A percentile compares a stretch with the other conserved stretches of the same genome.
Evolutionary conservation across 2,329 filamentous ascomycete species (phyloP).

Genomic region (Botrytis deweyae): DNA sequence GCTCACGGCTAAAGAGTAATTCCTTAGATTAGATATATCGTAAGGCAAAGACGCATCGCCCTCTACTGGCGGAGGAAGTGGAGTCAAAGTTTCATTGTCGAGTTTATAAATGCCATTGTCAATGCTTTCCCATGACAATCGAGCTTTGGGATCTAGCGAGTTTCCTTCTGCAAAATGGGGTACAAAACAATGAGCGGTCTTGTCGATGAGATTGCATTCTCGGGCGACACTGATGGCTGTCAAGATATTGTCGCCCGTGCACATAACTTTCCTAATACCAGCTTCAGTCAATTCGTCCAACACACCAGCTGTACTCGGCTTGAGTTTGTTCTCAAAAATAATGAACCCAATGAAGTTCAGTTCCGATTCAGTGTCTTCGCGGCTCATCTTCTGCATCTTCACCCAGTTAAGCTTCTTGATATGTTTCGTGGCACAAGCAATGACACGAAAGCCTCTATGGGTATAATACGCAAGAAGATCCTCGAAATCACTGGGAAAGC

Average conservation of each 20-base stretch:
- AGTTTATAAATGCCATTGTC: slow-evolving; percentile 77
- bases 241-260: slow-evolving; percentile 95
- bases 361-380: slow-evolving; percentile 77
- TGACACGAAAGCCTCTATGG: slow-evolving; percentile 93
- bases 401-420: slow-evolving; percentile 88
- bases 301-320: slow-evolving; percentile 77
- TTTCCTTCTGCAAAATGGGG: slow-evolving; percentile 84
- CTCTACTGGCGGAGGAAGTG: slow-evolving; percentile 67
- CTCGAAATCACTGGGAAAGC: slow-evolving; percentile 85
- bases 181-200: slow-evolving; percentile 84
- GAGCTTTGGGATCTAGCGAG: slow-evolving; percentile 68
- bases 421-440: slow-evolving; percentile 89
- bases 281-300: slow-evolving; percentile 80
- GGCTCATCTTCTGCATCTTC: slow-evolving; percentile 90
- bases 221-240: slow-evolving; percentile 94
- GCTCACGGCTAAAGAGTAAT: slow-evolving; percentile 85
- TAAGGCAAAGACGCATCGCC: slow-evolving; percentile 82
- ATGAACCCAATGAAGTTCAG: slow-evolving; percentile 95
- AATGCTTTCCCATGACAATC: slow-evolving; percentile 89
- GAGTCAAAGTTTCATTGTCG: slow-evolving; percentile 75
- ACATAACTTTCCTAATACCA: slow-evolving; percentile 89
- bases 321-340: slow-evolving; percentile 98
- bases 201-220: slow-evolving; percentile 81
- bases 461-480: slow-evolving; percentile 88
- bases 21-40: slow-evolving; percentile 74